These are phyloP conservation scores for Russula emetica DNA, from an alignment of 768 basidiomycete genomes.

Conservation along the genomic window DNA sequence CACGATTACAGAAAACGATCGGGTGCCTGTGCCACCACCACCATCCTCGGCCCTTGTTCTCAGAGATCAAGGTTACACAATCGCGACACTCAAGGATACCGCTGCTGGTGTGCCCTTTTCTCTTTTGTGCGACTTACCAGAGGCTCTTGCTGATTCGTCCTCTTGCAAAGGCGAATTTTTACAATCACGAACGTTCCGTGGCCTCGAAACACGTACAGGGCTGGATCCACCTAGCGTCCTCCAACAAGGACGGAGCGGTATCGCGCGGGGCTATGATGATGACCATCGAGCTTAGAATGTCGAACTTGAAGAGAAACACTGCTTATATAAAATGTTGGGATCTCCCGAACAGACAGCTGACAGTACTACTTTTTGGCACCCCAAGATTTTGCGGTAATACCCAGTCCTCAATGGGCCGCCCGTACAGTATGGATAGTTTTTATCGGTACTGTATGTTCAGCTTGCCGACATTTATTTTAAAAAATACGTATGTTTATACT, in stretches of 20 bases:
- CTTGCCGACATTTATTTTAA: too few relatives aligned
- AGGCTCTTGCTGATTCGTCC: slow-evolving; percentile 1
- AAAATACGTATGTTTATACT: too few relatives aligned
- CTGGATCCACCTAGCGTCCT: slow-evolving; percentile 75
- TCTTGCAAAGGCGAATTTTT: slow-evolving; percentile 59
- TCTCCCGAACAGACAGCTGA: background rate
- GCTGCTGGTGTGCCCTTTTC: slow-evolving; percentile 58
- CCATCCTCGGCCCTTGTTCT: slow-evolving; percentile 44
- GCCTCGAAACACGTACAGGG: slow-evolving; percentile 73
- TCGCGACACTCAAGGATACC: slow-evolving; percentile 55
- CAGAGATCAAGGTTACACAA: slow-evolving; percentile 58
- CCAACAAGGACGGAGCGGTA: slow-evolving; percentile 87
- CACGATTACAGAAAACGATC: slow-evolving; percentile 34
- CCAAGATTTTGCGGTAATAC: slow-evolving; percentile 10
- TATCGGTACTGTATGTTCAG: too few relatives aligned
- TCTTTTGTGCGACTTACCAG: slow-evolving; percentile 8
- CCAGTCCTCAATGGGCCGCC: background rate
- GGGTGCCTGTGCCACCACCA: slow-evolving; percentile 26
- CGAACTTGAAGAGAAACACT: background rate
- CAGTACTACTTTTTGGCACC: too few relatives aligned
- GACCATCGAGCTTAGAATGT: slow-evolving; percentile 30
- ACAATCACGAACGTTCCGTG: slow-evolving; percentile 68
- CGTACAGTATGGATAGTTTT: too few relatives aligned
- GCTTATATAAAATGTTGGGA: background rate
- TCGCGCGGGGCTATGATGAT: slow-evolving; percentile 82